A percentile compares a stretch with the other conserved stretches of the same genome.
These are phyloP conservation scores for Fusarium sp. DNA, from an alignment of 2,329 filamentous ascomycete genomes.

Conservation along the genomic window DNA sequence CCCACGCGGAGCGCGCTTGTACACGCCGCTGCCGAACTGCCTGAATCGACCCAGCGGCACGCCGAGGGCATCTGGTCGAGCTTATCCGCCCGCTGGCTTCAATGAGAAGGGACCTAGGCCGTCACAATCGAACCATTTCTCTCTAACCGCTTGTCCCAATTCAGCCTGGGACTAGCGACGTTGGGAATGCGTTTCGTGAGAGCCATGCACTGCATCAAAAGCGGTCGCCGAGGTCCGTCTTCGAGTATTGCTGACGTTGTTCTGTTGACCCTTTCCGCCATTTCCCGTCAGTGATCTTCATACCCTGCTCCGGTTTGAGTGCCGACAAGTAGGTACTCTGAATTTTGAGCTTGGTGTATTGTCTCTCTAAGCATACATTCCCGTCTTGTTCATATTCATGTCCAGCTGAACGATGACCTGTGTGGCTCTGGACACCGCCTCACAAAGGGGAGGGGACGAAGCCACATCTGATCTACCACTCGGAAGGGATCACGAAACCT, in stretches of 20 bases:
- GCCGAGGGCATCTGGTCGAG: slow-evolving; percentile 11
- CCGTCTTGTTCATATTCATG: background rate
- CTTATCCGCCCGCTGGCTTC: slow-evolving; percentile 16
- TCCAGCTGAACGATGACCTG: slow-evolving; percentile 4
- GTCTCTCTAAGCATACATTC: slow-evolving; percentile 10
- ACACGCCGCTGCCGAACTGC: slow-evolving; percentile 11
- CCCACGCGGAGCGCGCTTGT: slow-evolving; percentile 8
- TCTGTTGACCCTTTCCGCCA: slow-evolving; percentile 16
- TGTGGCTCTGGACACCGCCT: slow-evolving; percentile 23
- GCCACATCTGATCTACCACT: slow-evolving; percentile 30
- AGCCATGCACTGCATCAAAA: slow-evolving; percentile 33
- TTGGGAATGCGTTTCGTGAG: slow-evolving; percentile 35
- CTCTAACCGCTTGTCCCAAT: slow-evolving; percentile 34
- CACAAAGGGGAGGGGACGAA: slow-evolving; percentile 30
- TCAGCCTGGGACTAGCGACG: slow-evolving; percentile 28
- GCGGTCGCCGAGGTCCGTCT: slow-evolving; percentile 34
- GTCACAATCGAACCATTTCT: slow-evolving; percentile 42
- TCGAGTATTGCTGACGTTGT: slow-evolving; percentile 10
- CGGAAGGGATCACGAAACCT: background rate
- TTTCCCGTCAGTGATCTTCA: slow-evolving; percentile 33
- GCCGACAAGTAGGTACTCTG: slow-evolving; percentile 31
- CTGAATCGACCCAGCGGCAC: slow-evolving; percentile 15
- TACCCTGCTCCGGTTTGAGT: slow-evolving; percentile 25
- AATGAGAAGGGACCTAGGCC: slow-evolving; percentile 20
- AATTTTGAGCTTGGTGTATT: slow-evolving; percentile 12